Conservation (phyloP, 805 yeast genomes). For the Zygosaccharomyces rouxii region DNA sequence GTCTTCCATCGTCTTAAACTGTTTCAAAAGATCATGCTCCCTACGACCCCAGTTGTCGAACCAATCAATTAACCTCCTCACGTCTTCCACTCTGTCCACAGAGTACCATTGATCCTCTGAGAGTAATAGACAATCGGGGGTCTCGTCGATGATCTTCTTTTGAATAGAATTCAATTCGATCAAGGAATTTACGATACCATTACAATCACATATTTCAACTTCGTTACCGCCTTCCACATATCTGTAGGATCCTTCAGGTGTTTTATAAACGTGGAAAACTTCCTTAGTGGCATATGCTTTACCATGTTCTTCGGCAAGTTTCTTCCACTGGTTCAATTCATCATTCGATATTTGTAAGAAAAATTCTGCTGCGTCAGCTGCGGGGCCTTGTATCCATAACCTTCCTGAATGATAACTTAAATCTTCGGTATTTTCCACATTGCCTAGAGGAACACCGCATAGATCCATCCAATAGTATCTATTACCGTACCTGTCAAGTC, state of each 20-base stretch:
- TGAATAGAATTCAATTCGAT: conserved; percentile 37
- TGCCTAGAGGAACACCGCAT: conserved; percentile 67
- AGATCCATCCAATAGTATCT: conserved; percentile 94
- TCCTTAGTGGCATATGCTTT: conserved; percentile 25
- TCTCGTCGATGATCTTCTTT: conserved; percentile 65
- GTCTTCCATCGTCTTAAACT: conserved; percentile 36
- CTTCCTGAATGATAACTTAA: conserved; percentile 75
- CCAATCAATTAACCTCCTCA: conserved; percentile 57
- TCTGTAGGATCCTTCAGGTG: conserved; percentile 19
- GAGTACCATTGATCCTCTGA: conserved; percentile 61
- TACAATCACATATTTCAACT: conserved; percentile 19
- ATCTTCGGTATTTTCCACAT: conserved; percentile 41
- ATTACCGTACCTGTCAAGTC: conserved; percentile 78
- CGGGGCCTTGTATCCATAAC: conserved; percentile 91
- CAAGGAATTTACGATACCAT: conserved; percentile 16
- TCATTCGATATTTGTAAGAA: conserved; percentile 34
- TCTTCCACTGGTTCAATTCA: conserved; percentile 30
- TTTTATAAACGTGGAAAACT: conserved; percentile 22
- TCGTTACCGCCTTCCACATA: conserved; percentile 16
- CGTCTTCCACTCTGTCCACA: conserved; percentile 56
- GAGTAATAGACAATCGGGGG: conserved; percentile 49
- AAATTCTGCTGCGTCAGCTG: conserved; percentile 40
- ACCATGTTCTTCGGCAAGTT: conserved; percentile 19
- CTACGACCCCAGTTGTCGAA: conserved; percentile 70
- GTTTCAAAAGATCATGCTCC: conserved; percentile 63